Evolutionary conservation across 345 rosid genomes (phyloP).

Genomic region (Brassica cretica): DNA sequence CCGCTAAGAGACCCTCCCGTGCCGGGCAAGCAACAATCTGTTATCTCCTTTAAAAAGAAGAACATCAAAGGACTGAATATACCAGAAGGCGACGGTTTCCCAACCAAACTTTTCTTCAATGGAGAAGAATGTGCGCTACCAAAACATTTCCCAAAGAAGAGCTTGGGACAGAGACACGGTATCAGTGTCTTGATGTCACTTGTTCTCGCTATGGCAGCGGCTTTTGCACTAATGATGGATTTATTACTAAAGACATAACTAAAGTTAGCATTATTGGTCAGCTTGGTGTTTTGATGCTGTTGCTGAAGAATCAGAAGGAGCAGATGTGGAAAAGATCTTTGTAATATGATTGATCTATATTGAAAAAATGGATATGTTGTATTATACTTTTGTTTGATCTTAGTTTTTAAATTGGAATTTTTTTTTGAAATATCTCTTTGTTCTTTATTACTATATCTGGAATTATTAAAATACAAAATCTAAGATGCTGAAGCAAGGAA

Average conservation of each 20-base stretch:
- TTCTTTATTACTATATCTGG: neutral
- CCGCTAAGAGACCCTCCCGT: slow-evolving; percentile 51
- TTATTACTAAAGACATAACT: slow-evolving; percentile 15
- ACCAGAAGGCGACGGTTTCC: slow-evolving; percentile 70
- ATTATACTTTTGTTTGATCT: slow-evolving; percentile 39
- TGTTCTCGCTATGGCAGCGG: slow-evolving; percentile 33
- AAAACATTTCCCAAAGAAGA: slow-evolving; percentile 48
- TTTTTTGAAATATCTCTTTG: slow-evolving; percentile 4
- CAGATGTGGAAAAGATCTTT: slow-evolving; percentile 24
- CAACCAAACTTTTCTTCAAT: slow-evolving; percentile 66
- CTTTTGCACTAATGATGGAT: slow-evolving; percentile 49
- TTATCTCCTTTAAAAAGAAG: slow-evolving; percentile 68
- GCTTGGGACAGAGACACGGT: slow-evolving; percentile 38
- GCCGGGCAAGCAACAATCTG: slow-evolving; percentile 52
- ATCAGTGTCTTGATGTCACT: slow-evolving; percentile 32
- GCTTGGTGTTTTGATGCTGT: slow-evolving; percentile 37
- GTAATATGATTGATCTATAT: slow-evolving; percentile 32
- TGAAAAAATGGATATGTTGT: slow-evolving; percentile 25
- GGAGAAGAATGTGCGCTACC: slow-evolving; percentile 98
- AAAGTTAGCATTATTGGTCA: slow-evolving; percentile 26
- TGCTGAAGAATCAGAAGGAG: slow-evolving; percentile 20
- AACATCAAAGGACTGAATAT: slow-evolving; percentile 49
- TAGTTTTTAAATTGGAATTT: slow-evolving; percentile 21
- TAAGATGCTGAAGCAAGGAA: slow-evolving; percentile 36
- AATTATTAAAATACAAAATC: neutral